phyloP scores from a whole-genome alignment of 129 eudicot species.

The Tagetes erecta region DNA sequence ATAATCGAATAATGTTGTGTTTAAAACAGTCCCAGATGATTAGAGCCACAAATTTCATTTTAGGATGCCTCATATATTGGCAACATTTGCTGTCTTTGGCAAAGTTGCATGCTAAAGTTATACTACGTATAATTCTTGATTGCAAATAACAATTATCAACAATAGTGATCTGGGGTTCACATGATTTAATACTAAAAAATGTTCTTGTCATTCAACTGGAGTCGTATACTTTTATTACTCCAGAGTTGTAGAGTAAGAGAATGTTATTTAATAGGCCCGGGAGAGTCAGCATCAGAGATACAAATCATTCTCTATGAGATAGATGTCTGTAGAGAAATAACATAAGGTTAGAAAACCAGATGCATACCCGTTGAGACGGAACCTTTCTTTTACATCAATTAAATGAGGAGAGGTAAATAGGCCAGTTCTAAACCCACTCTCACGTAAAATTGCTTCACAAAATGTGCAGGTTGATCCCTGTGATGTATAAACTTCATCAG shows the following conservation, averaged over 20 bases:
- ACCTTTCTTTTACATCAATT: conserved; percentile 93
- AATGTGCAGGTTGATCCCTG: conserved; percentile 96
- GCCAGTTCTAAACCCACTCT: conserved; percentile 83
- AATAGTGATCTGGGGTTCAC: background rate
- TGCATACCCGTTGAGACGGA: conserved; percentile 79
- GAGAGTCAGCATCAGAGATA: conserved; percentile 13
- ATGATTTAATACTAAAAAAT: background rate
- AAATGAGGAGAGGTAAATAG: conserved; percentile 91
- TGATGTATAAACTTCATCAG: conserved; percentile 23
- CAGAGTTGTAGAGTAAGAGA: background rate
- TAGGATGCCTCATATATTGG: background rate
- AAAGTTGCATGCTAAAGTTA: background rate
- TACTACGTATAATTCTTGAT: background rate
- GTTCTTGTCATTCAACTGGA: background rate
- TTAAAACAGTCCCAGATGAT: background rate
- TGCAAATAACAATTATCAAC: background rate
- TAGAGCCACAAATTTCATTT: background rate
- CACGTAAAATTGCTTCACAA: conserved; percentile 84
- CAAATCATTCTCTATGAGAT: background rate
- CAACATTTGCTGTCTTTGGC: background rate
- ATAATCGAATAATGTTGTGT: background rate
- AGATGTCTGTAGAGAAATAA: conserved; percentile 17
- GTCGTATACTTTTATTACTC: background rate
- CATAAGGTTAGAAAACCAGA: conserved; percentile 19
- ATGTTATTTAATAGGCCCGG: background rate